phyloP scores from a whole-genome alignment of 2,329 filamentous ascomycete genomes.

The Elsinoe fawcettii region DNA sequence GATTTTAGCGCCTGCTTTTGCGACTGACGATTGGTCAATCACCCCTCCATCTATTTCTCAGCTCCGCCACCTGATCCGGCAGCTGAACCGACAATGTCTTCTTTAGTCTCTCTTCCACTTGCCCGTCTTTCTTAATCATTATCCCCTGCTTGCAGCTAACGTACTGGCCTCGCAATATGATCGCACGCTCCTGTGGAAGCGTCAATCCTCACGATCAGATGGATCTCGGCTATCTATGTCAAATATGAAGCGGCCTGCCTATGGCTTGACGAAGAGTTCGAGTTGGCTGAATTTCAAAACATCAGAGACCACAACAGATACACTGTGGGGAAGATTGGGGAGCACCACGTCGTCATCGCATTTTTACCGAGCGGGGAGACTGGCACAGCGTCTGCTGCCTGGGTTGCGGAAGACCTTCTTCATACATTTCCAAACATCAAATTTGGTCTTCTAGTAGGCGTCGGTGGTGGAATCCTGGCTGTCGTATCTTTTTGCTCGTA shows the following conservation, averaged over 20 bases:
- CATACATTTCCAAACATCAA: conserved; percentile 12
- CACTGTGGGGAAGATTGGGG: neutral
- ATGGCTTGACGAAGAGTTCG: neutral
- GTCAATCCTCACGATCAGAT: neutral
- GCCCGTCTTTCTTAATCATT: conserved; percentile 1
- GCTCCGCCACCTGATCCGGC: neutral
- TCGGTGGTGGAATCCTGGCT: conserved; percentile 24
- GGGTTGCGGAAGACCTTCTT: neutral
- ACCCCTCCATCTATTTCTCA: conserved; percentile 4
- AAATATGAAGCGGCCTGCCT: neutral
- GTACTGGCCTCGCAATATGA: no score
- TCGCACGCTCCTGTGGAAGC: no score
- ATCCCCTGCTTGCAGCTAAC: no score
- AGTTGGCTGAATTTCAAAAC: conserved; percentile 1
- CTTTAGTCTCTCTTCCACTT: conserved; percentile 4
- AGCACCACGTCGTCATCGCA: neutral
- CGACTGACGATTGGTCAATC: conserved; percentile 4
- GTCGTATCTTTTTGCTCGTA: no score
- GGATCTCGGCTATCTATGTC: neutral
- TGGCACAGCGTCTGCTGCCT: neutral
- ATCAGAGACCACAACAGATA: conserved; percentile 1
- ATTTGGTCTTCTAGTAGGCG: conserved; percentile 23
- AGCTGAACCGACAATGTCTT: conserved; percentile 1
- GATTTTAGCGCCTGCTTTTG: conserved; percentile 6
- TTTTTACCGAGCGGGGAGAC: neutral